Percentiles rank a stretch among this genome's conserved stretches.
phyloP scores from a whole-genome alignment of 1,284 basidiomycete species.

The Pisolithus thermaeus region DNA sequence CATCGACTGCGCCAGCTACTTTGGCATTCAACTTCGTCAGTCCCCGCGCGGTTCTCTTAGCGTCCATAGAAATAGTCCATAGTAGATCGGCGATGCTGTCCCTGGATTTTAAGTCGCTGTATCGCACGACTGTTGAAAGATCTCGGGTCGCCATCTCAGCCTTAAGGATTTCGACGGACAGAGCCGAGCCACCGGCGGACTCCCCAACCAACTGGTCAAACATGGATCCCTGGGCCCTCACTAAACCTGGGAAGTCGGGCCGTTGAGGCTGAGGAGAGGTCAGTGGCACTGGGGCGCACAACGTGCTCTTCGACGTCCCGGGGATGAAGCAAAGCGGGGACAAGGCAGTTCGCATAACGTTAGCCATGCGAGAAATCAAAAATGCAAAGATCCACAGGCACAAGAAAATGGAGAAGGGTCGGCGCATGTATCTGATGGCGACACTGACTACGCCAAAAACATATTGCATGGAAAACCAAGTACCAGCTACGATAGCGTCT shows the following conservation, averaged over 20 bases:
- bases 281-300: slow-evolving; percentile 34
- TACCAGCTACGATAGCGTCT: slow-evolving; percentile 19
- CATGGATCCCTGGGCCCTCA: slow-evolving; percentile 51
- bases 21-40: slow-evolving; percentile 55
- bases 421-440: slow-evolving; percentile 44
- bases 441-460: slow-evolving; percentile 39
- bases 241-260: slow-evolving; percentile 59
- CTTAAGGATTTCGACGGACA: slow-evolving; percentile 63
- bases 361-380: slow-evolving; percentile 34
- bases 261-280: slow-evolving; percentile 27
- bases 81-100: slow-evolving; percentile 50
- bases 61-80: slow-evolving; percentile 49
- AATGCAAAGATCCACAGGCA: slow-evolving; percentile 46
- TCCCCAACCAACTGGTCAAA: slow-evolving; percentile 60
- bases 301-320: slow-evolving; percentile 40
- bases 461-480: slow-evolving; percentile 34
- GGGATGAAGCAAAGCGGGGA: slow-evolving; percentile 58
- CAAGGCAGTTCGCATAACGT: slow-evolving; percentile 40
- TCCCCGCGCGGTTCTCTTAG: slow-evolving; percentile 51
- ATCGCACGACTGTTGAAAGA: slow-evolving; percentile 51
- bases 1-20: slow-evolving; percentile 63
- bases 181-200: slow-evolving; percentile 45
- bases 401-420: slow-evolving; percentile 50
- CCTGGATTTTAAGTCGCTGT: slow-evolving; percentile 53
- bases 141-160: slow-evolving; percentile 71